phyloP scores from a whole-genome alignment of 2,329 filamentous ascomycete species.

The Microdochium bolleyi region DNA sequence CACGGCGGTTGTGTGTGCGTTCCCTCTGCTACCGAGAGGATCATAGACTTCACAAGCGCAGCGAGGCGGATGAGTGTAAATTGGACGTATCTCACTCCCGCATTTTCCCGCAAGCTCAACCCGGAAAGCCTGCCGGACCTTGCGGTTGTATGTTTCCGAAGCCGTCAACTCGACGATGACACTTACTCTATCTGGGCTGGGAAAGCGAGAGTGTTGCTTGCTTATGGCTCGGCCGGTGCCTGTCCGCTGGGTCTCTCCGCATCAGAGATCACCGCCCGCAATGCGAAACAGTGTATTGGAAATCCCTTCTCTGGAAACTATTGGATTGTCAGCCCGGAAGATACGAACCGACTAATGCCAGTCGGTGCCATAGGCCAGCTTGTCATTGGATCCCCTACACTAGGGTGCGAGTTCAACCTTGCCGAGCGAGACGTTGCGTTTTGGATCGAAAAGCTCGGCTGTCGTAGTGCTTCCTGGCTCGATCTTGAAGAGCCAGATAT shows the following conservation, averaged over 20 bases:
- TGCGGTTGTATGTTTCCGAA: slow-evolving; percentile 28
- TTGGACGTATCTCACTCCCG: slow-evolving; percentile 39
- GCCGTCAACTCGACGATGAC: slow-evolving; percentile 40
- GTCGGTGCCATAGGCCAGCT: slow-evolving; percentile 50
- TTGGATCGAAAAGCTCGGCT: slow-evolving; percentile 8
- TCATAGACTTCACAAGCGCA: slow-evolving; percentile 31
- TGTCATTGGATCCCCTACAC: slow-evolving; percentile 48
- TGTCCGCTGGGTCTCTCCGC: slow-evolving; percentile 44
- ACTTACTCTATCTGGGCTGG: slow-evolving; percentile 37
- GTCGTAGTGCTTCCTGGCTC: slow-evolving; percentile 4
- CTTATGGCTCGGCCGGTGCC: slow-evolving; percentile 42
- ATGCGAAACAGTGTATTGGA: slow-evolving; percentile 32
- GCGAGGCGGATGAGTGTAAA: slow-evolving; percentile 34
- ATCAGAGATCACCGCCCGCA: slow-evolving; percentile 28
- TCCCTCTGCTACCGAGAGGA: slow-evolving; percentile 31
- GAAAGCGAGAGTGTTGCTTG: slow-evolving; percentile 36
- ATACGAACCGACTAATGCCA: slow-evolving; percentile 41
- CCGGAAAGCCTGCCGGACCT: slow-evolving; percentile 16
- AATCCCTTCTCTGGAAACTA: slow-evolving; percentile 40
- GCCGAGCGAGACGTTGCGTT: slow-evolving; percentile 16
- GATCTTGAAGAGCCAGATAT: slow-evolving; percentile 14
- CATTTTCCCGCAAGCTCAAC: slow-evolving; percentile 30
- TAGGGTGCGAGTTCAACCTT: slow-evolving; percentile 29
- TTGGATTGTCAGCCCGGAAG: slow-evolving; percentile 44
- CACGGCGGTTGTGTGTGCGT: slow-evolving; percentile 44